A percentile compares a stretch with the other conserved stretches of the same genome.
Evolutionary conservation across 768 basidiomycete species (phyloP).

Genomic region (Suillus americanus): DNA sequence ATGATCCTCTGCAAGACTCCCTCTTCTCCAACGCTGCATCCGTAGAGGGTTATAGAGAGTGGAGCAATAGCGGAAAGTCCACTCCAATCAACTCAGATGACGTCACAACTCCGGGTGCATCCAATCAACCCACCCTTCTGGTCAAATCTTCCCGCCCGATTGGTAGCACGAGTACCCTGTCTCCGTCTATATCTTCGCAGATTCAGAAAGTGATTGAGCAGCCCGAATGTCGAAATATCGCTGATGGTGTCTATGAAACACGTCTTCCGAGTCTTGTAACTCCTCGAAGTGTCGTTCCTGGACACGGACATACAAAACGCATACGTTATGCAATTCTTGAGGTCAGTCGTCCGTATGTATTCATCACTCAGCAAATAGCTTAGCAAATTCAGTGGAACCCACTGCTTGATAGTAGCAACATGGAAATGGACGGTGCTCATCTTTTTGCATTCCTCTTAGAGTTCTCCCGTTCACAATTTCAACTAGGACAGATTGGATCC

Average conservation of each 20-base stretch:
- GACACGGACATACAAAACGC: slow-evolving; percentile 61
- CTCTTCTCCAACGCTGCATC: slow-evolving; percentile 80
- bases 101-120: slow-evolving; percentile 11
- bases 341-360: slow-evolving; percentile 38
- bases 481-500: slow-evolving; percentile 71
- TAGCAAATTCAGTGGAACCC: slow-evolving; percentile 68
- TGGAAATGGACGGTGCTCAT: slow-evolving; percentile 70
- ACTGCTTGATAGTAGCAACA: slow-evolving; percentile 85
- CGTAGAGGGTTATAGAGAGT: slow-evolving; percentile 76
- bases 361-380: neutral
- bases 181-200: slow-evolving; percentile 20
- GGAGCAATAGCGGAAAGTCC: slow-evolving; percentile 66
- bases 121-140: slow-evolving; percentile 40
- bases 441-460: slow-evolving; percentile 3
- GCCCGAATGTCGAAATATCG: slow-evolving; percentile 43
- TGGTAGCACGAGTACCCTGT: slow-evolving; percentile 41
- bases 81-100: slow-evolving; percentile 37
- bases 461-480: slow-evolving; percentile 7
- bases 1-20: slow-evolving; percentile 87
- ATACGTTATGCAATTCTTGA: slow-evolving; percentile 86
- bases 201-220: slow-evolving; percentile 24
- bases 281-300: slow-evolving; percentile 63
- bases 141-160: slow-evolving; percentile 76
- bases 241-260: slow-evolving; percentile 70
- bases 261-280: slow-evolving; percentile 77